phyloP scores from a whole-genome alignment of 1,284 basidiomycete species.

The Afroboletus lepidellus region DNA sequence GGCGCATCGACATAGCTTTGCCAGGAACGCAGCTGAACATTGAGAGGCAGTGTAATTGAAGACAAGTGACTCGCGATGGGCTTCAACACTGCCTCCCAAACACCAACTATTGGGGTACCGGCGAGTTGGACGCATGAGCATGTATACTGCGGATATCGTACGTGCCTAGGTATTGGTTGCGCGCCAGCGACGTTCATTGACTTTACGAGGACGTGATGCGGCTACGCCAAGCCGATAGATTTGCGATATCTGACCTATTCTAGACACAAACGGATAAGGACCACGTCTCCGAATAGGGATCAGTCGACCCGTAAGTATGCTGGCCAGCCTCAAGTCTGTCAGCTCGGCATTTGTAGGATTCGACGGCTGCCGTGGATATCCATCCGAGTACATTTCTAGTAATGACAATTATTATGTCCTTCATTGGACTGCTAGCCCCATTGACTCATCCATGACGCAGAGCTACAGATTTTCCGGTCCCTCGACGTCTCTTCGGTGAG shows the following conservation, averaged over 20 bases:
- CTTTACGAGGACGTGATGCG: not conserved
- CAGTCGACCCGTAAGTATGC: not conserved
- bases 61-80: no score
- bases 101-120: no score
- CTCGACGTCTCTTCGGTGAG: not conserved
- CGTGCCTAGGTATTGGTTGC: not conserved
- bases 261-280: not conserved
- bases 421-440: not conserved
- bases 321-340: not conserved
- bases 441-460: not conserved
- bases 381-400: not conserved
- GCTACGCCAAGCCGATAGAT: not conserved
- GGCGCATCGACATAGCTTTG: not conserved
- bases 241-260: not conserved
- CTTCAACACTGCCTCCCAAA: no score
- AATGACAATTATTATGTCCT: not conserved
- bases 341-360: not conserved
- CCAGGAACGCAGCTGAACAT: no score
- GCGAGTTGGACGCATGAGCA: no score
- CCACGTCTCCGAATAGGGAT: not conserved
- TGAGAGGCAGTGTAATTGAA: not conserved
- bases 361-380: not conserved
- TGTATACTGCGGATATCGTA: not conserved
- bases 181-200: no score
- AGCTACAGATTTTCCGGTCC: not conserved